Percentiles rank a stretch among this genome's conserved stretches.
These are phyloP conservation scores for Catharanthus roseus DNA, from an alignment of 257 asterid species.

Conservation along the genomic window DNA sequence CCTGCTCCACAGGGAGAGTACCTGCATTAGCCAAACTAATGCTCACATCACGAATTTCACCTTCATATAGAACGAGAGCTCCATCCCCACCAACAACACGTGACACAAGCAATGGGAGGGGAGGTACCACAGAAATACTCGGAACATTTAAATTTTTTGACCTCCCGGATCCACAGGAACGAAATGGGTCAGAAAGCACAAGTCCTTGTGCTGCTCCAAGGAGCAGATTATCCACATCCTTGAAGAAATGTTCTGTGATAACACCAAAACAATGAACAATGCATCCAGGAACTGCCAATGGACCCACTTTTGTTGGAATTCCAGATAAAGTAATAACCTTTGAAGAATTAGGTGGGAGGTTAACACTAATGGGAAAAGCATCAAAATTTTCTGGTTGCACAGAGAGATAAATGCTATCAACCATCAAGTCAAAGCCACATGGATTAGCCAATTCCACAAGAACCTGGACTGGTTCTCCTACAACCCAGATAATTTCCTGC, in stretches of 20 bases:
- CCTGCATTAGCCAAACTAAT: conserved; percentile 94
- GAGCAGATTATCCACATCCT: conserved; percentile 87
- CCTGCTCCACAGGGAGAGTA: conserved; percentile 94
- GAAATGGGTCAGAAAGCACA: conserved; percentile 95
- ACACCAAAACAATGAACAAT: conserved; percentile 94
- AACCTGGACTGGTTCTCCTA: conserved; percentile 94
- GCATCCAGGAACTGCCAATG: conserved; percentile 84
- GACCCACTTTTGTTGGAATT: conserved; percentile 84
- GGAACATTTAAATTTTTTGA: conserved; percentile 62
- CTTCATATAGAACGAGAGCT: conserved; percentile 84
- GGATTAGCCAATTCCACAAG: conserved; percentile 98
- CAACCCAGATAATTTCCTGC: conserved; percentile 90
- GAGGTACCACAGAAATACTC: conserved; percentile 68
- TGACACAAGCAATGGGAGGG: conserved; percentile 78
- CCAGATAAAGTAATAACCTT: conserved; percentile 89
- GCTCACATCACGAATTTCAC: conserved; percentile 92
- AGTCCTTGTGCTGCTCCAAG: conserved; percentile 98
- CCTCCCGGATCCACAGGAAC: conserved; percentile 88
- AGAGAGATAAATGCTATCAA: conserved; percentile 88
- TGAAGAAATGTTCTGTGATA: conserved; percentile 92
- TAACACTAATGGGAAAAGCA: conserved; percentile 85
- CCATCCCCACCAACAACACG: conserved; percentile 91
- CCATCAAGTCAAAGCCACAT: conserved; percentile 93
- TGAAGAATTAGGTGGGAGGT: conserved; percentile 86
- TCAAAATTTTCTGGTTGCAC: conserved; percentile 85